Evolutionary conservation across 768 basidiomycete genomes (phyloP), one percentile per base, ranked within the genome.

Genomic region (Pisolithus sp.): DNA sequence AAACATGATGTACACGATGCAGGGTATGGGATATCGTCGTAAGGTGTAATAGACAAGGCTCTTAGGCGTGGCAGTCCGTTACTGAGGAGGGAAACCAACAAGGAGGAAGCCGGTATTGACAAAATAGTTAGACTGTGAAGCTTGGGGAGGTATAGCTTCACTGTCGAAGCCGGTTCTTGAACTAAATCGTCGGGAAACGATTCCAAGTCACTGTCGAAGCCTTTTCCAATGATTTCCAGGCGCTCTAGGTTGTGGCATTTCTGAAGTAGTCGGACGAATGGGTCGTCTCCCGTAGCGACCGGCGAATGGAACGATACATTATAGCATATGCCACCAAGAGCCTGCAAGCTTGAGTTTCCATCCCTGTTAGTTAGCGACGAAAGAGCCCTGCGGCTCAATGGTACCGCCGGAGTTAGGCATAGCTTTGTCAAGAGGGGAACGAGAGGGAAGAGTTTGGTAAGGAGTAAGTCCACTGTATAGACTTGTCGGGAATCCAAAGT

Each of bases 41-140:
- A 88, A 2, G 88, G 87, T 1, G 88, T 89, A 36, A 91, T 62
- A 13, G 78, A 83, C 18, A 92, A 71, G 56, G 81, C 82, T 31
- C 64, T 73, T 39, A 93, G 70, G 3, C 74, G 68, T 4, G 86
- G 89, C 13, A 93, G 78, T 0, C 79, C 64, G 0, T 85, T 76
- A 37, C 71, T 63, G 17, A 88, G 68, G 24, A 93, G 71, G 15
- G 77, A 73, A 37, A 77, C 67, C 66, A 89, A 71, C 30, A 89
- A 70, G 20, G 82, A 78, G 5, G 85, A 86, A 6, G 73, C 76
- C 47, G 83, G 81, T 71, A 87, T 79, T 2, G 85, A 84, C 20
- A 89, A 69, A 17, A 90, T 58, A 17, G 79, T 73, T 20, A 92
- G 62, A 18, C 76, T 79, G 46, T 75, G 78, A 17, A 93, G 74